A percentile compares a stretch with the other conserved stretches of the same genome.
Evolutionary conservation across 1,139 yeast genomes (phyloP).

Genomic region (Sugiyamaella paludigena): DNA sequence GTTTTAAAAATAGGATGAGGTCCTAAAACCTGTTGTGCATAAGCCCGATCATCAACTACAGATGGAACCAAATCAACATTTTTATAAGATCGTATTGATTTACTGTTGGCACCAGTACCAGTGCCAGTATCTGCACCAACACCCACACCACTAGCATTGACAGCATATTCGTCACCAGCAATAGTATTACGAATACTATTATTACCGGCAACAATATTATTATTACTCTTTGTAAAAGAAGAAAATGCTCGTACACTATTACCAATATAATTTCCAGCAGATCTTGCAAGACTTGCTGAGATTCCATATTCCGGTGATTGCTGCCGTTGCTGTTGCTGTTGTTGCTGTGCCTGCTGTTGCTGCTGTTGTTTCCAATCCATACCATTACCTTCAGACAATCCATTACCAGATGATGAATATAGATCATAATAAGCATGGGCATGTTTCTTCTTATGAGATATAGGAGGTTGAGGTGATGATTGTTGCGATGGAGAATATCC

Average conservation of each 20-base stretch:
- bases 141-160: conserved; percentile 3
- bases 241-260: no score
- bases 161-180: no score
- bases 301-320: no score
- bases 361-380: no score
- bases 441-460: conserved; percentile 17
- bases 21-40: conserved; percentile 49
- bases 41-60: conserved; percentile 55
- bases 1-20: conserved; percentile 55
- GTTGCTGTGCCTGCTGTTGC: no score
- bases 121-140: neutral
- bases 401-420: conserved; percentile 4
- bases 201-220: no score
- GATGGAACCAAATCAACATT: conserved; percentile 42
- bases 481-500: conserved; percentile 1
- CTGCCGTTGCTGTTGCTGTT: no score
- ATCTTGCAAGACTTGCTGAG: no score
- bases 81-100: conserved; percentile 11
- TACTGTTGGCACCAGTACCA: conserved; percentile 2
- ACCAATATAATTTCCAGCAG: no score
- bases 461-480: conserved; percentile 3
- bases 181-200: no score
- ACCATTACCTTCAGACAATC: no score
- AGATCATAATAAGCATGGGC: conserved; percentile 27
- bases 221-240: no score